phyloP scores from a whole-genome alignment of 192 early-diverging fungal species.

The Podila epicladia region DNA sequence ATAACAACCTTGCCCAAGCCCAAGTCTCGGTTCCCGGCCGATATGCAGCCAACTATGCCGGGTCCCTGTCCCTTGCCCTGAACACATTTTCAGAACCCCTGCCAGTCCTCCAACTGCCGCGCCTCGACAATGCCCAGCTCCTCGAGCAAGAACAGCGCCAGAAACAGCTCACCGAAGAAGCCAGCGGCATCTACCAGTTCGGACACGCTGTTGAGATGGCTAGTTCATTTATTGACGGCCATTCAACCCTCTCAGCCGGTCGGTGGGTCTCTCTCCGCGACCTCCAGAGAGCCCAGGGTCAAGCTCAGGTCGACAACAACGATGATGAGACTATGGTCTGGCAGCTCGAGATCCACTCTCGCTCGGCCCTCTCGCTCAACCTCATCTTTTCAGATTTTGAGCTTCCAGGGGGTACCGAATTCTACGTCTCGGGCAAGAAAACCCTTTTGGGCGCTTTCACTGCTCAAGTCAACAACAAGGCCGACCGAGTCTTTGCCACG shows the following conservation, averaged over 20 bases:
- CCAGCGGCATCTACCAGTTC: constrained; percentile 48
- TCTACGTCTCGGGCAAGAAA: constrained; percentile 48
- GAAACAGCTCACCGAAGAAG: not conserved
- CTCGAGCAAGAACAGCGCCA: constrained; percentile 17
- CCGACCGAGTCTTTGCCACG: constrained; percentile 52
- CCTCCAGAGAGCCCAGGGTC: not conserved
- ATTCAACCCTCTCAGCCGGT: constrained; percentile 28
- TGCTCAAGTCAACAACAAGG: constrained; percentile 49
- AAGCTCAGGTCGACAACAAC: not conserved
- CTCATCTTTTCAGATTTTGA: constrained; percentile 58
- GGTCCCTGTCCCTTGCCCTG: not conserved
- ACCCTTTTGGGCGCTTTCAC: constrained; percentile 51
- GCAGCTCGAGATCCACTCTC: constrained; percentile 51
- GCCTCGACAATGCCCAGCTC: constrained; percentile 28
- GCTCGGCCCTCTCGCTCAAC: constrained; percentile 50
- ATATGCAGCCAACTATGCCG: constrained; percentile 26
- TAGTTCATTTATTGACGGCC: constrained; percentile 9
- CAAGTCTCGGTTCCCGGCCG: constrained; percentile 45
- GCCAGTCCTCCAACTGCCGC: constrained; percentile 14
- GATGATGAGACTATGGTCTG: constrained; percentile 31
- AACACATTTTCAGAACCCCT: not conserved
- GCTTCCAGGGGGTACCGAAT: constrained; percentile 42
- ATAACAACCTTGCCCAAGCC: constrained; percentile 7
- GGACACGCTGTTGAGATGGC: constrained; percentile 50
- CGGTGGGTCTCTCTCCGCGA: constrained; percentile 28